phyloP scores from a whole-genome alignment of 768 basidiomycete genomes.

The Xerocomellus dryophilus region DNA sequence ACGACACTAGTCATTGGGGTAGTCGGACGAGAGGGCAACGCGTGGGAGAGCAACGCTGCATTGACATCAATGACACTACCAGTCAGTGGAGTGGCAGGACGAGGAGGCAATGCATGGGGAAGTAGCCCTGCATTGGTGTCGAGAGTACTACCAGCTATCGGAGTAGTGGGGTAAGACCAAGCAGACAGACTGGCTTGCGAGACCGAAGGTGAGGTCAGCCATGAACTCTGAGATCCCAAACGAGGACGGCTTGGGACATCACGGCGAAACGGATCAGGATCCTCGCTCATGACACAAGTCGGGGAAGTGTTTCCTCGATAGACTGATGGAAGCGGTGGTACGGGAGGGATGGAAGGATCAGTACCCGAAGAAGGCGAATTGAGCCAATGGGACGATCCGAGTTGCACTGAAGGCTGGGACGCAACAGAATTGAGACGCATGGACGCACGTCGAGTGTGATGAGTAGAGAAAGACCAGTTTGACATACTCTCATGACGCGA shows the following conservation, averaged over 20 bases:
- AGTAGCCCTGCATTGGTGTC: conserved; percentile 44
- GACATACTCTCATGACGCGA: conserved; percentile 57
- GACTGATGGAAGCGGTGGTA: conserved; percentile 53
- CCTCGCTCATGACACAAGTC: conserved; percentile 41
- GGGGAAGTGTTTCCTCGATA: conserved; percentile 48
- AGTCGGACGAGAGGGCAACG: conserved; percentile 29
- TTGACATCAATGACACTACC: conserved; percentile 42
- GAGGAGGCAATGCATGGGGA: conserved; percentile 36
- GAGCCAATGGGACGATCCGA: conserved; percentile 66
- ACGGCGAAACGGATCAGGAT: conserved; percentile 63
- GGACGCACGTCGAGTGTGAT: conserved; percentile 42
- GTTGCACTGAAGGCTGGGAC: conserved; percentile 34
- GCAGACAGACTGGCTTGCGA: conserved; percentile 57
- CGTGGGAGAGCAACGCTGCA: conserved; percentile 38
- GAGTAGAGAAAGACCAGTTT: conserved; percentile 72
- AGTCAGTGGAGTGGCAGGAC: neutral
- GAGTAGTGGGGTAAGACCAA: conserved; percentile 66
- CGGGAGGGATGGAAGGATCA: conserved; percentile 51
- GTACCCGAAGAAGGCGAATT: conserved; percentile 43
- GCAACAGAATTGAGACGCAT: conserved; percentile 13
- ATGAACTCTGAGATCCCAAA: conserved; percentile 66
- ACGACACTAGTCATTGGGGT: conserved; percentile 30
- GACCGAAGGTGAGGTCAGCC: conserved; percentile 64
- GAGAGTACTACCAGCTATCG: conserved; percentile 37
- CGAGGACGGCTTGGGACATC: conserved; percentile 49